phyloP scores from a whole-genome alignment of 1,284 basidiomycete species.

The Moesziomyces sp. region DNA sequence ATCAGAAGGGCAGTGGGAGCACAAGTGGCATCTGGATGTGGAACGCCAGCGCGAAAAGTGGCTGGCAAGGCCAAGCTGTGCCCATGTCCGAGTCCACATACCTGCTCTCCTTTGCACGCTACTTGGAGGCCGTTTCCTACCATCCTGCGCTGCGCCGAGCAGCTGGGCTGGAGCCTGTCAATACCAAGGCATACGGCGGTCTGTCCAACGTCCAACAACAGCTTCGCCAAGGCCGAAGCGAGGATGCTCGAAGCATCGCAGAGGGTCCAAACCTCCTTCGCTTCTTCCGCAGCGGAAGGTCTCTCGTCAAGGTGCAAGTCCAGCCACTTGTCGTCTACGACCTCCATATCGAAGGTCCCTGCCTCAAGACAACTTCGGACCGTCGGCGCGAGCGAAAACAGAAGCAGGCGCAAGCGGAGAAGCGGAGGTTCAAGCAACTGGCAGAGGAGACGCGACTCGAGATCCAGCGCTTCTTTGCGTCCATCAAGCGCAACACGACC shows the following conservation, averaged over 20 bases:
- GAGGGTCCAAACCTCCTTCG: constrained; percentile 42
- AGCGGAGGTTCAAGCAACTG: constrained; percentile 25
- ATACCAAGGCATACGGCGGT: constrained; percentile 30
- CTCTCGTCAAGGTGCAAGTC: constrained; percentile 54
- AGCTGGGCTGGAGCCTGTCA: constrained; percentile 36
- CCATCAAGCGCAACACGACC: constrained; percentile 48
- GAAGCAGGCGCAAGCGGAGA: constrained; percentile 25
- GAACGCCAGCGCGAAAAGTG: constrained; percentile 48
- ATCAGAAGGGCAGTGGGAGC: constrained; percentile 25
- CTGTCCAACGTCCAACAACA: constrained; percentile 40
- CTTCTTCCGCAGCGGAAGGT: constrained; percentile 50
- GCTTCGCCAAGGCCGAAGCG: constrained; percentile 36
- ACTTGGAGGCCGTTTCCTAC: constrained; percentile 57
- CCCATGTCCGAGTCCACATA: constrained; percentile 59
- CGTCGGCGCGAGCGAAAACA: constrained; percentile 23
- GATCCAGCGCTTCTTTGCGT: constrained; percentile 58
- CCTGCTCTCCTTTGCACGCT: constrained; percentile 57
- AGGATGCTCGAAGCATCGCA: constrained; percentile 41
- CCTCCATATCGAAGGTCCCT: constrained; percentile 55
- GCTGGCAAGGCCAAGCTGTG: constrained; percentile 40
- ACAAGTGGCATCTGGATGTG: constrained; percentile 53
- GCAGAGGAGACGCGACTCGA: constrained; percentile 51
- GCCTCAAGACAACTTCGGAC: constrained; percentile 32
- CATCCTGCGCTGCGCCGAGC: constrained; percentile 49
- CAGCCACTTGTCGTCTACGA: constrained; percentile 50